phyloP scores from a whole-genome alignment of 305 asterid species.

The Fraxinus sp. region DNA sequence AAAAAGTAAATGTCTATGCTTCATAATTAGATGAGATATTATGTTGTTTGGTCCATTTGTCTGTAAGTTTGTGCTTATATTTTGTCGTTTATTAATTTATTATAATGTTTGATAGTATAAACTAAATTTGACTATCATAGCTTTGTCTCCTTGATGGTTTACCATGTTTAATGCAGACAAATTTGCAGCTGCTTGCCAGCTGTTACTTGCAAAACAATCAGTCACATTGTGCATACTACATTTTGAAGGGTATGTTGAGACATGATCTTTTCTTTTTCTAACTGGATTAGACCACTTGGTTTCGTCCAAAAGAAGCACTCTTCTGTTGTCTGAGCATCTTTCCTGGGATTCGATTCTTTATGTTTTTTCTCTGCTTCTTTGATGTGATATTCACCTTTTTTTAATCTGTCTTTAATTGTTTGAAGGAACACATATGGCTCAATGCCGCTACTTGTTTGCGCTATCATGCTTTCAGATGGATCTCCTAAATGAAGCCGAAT shows the following conservation, averaged over 20 bases:
- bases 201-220: conserved; percentile 93
- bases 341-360: neutral
- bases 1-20: conserved; percentile 9
- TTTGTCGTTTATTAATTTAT: neutral
- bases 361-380: neutral
- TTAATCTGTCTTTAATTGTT: conserved; percentile 19
- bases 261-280: conserved; percentile 6
- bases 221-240: conserved; percentile 85
- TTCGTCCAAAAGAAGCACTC: conserved; percentile 2
- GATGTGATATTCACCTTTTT: conserved; percentile 18
- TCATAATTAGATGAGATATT: neutral
- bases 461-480: conserved; percentile 94
- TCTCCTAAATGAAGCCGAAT: conserved; percentile 87
- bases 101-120: neutral
- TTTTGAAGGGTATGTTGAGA: conserved; percentile 63
- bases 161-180: conserved; percentile 57
- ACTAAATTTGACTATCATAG: neutral
- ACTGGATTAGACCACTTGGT: conserved; percentile 6
- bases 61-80: neutral
- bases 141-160: conserved; percentile 22
- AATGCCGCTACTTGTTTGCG: conserved; percentile 98
- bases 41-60: neutral
- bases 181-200: conserved; percentile 74
- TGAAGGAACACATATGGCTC: conserved; percentile 75
- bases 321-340: neutral